A percentile compares a stretch with the other conserved stretches of the same genome.
Evolutionary conservation across 2,329 filamentous ascomycete species (phyloP).

Genomic region (Juglanconis oblonga): DNA sequence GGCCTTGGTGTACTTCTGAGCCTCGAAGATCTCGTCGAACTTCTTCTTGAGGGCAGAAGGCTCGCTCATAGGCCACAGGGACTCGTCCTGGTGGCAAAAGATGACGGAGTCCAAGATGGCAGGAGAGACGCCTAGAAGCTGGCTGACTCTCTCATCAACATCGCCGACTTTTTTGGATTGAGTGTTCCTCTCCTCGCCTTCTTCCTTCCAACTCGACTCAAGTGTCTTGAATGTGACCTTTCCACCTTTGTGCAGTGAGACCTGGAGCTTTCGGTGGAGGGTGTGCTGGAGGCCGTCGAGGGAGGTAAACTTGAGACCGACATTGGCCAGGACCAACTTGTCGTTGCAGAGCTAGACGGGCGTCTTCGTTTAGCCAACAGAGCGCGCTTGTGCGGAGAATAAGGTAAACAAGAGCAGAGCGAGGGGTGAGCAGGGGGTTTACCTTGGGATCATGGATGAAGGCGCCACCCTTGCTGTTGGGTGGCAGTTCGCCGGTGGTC

Average conservation of each 20-base stretch:
- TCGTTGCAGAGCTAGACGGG: conserved; percentile 70
- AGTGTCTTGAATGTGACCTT: conserved; percentile 76
- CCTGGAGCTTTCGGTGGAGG: conserved; percentile 77
- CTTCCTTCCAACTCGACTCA: conserved; percentile 77
- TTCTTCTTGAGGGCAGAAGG: conserved; percentile 82
- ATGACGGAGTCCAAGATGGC: conserved; percentile 93
- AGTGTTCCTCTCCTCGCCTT: conserved; percentile 74
- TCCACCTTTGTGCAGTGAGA: conserved; percentile 76
- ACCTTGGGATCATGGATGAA: conserved; percentile 98
- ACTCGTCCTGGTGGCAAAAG: conserved; percentile 98
- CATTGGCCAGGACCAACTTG: conserved; percentile 85
- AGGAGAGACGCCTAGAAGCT: conserved; percentile 82
- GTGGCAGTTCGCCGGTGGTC: conserved; percentile 88
- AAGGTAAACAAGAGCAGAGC: neutral
- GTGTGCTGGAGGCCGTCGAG: conserved; percentile 79
- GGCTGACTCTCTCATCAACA: conserved; percentile 78
- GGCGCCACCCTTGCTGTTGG: conserved; percentile 84
- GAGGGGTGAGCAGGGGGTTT: conserved; percentile 7
- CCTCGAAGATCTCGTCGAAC: conserved; percentile 98
- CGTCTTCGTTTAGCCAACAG: neutral
- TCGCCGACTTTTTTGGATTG: conserved; percentile 80
- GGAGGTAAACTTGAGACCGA: conserved; percentile 82
- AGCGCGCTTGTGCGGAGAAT: too few species aligned
- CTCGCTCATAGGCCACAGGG: conserved; percentile 93
- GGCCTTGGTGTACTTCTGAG: conserved; percentile 92